Evolutionary conservation across 1,284 basidiomycete genomes (phyloP).

Genomic region (Testicularia cyperi): DNA sequence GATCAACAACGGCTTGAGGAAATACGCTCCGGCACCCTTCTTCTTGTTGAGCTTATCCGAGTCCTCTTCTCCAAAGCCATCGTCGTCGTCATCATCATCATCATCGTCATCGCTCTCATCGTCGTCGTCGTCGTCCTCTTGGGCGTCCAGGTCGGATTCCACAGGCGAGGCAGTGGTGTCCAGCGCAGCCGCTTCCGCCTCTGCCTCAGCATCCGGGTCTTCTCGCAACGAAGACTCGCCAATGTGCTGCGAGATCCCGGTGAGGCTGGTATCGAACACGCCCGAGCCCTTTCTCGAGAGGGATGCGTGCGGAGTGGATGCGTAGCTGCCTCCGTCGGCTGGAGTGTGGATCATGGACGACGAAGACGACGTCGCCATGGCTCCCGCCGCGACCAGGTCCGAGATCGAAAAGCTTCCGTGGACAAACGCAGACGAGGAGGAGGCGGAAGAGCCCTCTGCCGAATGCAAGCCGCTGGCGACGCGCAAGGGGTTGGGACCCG

Average conservation of each 20-base stretch:
- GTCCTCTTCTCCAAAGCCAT: slow-evolving; percentile 1
- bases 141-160: not conserved
- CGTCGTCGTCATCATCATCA: slow-evolving; percentile 1
- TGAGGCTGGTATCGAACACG: slow-evolving; percentile 16
- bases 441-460: not conserved
- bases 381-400: slow-evolving; percentile 51
- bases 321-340: slow-evolving; percentile 14
- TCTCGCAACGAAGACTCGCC: slow-evolving; percentile 9
- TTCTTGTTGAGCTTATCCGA: slow-evolving; percentile 16
- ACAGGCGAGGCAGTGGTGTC: no score
- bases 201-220: slow-evolving; percentile 20
- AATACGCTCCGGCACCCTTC: slow-evolving; percentile 38
- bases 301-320: slow-evolving; percentile 21
- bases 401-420: slow-evolving; percentile 51
- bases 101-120: slow-evolving; percentile 3
- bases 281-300: slow-evolving; percentile 29
- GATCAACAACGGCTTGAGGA: slow-evolving; percentile 61
- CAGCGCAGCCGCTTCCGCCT: slow-evolving; percentile 20
- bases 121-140: slow-evolving; percentile 7
- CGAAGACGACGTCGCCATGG: slow-evolving; percentile 20
- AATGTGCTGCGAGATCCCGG: slow-evolving; percentile 12
- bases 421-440: slow-evolving; percentile 16
- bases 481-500: slow-evolving; percentile 19
- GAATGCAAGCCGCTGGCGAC: slow-evolving; percentile 2
- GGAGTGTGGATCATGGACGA: slow-evolving; percentile 16